A percentile compares a stretch with the other conserved stretches of the same genome.
Evolutionary conservation across 73 alveolate genomes (phyloP).

Genomic region (Loxodes magnus): DNA sequence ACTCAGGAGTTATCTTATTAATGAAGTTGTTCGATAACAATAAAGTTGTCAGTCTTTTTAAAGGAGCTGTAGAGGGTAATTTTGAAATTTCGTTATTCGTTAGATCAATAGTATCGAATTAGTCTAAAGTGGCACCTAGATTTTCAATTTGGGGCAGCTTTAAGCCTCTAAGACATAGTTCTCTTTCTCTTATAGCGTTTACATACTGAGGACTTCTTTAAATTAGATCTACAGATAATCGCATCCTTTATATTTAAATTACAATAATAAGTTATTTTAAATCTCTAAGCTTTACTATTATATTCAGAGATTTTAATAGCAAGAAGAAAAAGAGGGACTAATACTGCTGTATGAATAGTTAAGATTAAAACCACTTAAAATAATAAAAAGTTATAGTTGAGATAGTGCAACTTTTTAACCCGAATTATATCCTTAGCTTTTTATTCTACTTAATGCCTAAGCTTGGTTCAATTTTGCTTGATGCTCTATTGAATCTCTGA

Average conservation of each 20-base stretch:
- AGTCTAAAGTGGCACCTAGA: conserved; percentile 77
- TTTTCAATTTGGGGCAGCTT: conserved; percentile 70
- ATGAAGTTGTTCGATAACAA: conserved; percentile 63
- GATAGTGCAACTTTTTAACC: no score
- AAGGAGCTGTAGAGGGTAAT: conserved; percentile 47
- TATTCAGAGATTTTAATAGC: no score
- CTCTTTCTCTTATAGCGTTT: conserved; percentile 66
- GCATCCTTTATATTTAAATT: conserved; percentile 21
- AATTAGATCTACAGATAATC: conserved; percentile 69
- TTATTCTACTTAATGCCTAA: no score
- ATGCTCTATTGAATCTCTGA: no score
- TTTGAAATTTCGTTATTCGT: conserved; percentile 72
- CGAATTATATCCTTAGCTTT: no score
- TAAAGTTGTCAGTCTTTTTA: conserved; percentile 50
- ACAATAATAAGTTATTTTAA: no score
- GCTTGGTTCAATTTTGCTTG: no score
- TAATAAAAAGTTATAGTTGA: no score
- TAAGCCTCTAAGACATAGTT: conserved; percentile 54
- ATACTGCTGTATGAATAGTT: no score
- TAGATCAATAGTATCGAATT: conserved; percentile 75
- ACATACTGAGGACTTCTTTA: conserved; percentile 51
- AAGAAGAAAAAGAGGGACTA: no score
- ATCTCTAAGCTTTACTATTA: no score
- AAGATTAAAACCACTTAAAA: no score
- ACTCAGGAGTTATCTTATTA: conserved; percentile 41